phyloP scores from a whole-genome alignment of 2,329 filamentous ascomycete species.

The Alternaria triticimaculans region DNA sequence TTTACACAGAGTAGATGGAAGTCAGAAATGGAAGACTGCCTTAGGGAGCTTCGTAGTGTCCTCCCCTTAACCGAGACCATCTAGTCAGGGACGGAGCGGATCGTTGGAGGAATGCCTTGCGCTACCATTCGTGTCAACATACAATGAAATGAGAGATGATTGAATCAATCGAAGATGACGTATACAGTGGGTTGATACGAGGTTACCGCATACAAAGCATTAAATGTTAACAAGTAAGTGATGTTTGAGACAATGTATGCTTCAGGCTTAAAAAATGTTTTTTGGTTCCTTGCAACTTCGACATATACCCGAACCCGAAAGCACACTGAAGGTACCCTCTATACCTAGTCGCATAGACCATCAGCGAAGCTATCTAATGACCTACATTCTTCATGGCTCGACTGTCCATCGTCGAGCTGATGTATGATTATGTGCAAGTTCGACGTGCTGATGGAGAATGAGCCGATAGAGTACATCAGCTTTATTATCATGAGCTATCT shows the following conservation, averaged over 20 bases:
- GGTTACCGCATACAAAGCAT: not conserved
- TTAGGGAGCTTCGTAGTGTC: not conserved
- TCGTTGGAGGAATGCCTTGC: not conserved
- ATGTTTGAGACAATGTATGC: not conserved
- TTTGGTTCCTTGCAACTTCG: not conserved
- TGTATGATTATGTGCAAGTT: not conserved
- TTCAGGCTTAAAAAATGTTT: not conserved
- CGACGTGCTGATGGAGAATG: not conserved
- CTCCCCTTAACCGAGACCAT: not conserved
- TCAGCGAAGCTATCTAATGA: not conserved
- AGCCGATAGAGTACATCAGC: not conserved
- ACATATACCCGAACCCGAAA: not conserved
- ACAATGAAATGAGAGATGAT: not conserved
- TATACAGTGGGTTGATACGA: not conserved
- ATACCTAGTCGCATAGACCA: not conserved
- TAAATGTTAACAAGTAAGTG: not conserved
- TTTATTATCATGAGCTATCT: not conserved
- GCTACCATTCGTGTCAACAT: not conserved
- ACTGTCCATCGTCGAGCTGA: not conserved
- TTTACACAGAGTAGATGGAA: not conserved
- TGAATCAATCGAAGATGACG: not conserved
- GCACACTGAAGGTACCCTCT: not conserved
- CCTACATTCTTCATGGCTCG: not conserved
- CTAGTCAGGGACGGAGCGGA: not conserved
- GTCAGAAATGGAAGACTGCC: not conserved